Evolutionary conservation across 1,284 basidiomycete genomes (phyloP).

Genomic region (Malassezia brasiliensis): DNA sequence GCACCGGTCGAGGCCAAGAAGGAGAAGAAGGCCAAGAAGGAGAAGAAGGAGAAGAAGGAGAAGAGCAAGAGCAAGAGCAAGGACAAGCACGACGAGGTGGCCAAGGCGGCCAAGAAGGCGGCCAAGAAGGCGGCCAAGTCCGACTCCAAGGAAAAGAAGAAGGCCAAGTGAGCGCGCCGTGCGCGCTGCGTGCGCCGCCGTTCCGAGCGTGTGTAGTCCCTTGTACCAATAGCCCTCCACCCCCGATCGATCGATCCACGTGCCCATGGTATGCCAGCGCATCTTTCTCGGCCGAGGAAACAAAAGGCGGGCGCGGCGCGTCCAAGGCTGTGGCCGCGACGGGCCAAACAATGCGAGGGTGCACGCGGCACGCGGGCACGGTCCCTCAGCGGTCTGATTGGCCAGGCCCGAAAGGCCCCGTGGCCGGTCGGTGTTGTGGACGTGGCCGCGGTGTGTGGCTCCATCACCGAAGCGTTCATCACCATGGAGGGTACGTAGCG

Average conservation of each 20-base stretch:
- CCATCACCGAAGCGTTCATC: conserved; percentile 1
- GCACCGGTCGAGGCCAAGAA: conserved; percentile 14
- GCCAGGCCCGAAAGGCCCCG: not conserved
- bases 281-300: conserved; percentile 5
- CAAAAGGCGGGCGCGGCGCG: not conserved
- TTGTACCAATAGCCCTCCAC: conserved; percentile 8
- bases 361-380: not conserved
- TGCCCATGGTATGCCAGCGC: conserved; percentile 6
- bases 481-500: conserved; percentile 18
- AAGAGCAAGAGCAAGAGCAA: conserved; percentile 31
- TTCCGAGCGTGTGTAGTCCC: not conserved
- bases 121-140: conserved; percentile 39
- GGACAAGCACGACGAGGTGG: conserved; percentile 27
- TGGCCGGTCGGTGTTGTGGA: conserved; percentile 1
- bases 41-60: conserved; percentile 57
- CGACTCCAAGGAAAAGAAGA: conserved; percentile 27
- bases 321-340: not conserved
- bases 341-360: not conserved
- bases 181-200: too few species aligned
- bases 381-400: not conserved
- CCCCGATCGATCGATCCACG: not conserved
- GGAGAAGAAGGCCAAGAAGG: conserved; percentile 53
- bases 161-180: conserved; percentile 8
- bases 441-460: too few species aligned
- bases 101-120: conserved; percentile 33